phyloP scores from a whole-genome alignment of 345 rosid species.

The Salix udensis region DNA sequence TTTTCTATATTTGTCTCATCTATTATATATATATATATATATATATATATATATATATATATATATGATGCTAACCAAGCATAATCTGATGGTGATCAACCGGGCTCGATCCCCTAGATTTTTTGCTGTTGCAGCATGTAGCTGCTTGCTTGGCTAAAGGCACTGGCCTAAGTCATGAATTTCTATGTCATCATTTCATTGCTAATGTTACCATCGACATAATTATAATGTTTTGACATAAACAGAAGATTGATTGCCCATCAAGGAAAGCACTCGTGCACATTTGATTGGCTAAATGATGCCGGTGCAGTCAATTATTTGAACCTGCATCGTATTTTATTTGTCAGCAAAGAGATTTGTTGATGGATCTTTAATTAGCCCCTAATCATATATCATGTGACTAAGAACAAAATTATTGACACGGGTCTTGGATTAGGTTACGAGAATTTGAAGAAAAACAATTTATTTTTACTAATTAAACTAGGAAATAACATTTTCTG shows the following conservation, averaged over 20 bases:
- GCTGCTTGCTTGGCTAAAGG: background rate
- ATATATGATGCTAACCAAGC: too few species aligned
- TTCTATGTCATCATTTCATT: background rate
- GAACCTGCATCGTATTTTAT: background rate
- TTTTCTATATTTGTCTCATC: too few species aligned
- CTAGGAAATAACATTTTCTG: too few species aligned
- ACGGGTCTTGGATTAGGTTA: too few species aligned
- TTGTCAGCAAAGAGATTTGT: slow-evolving; percentile 11
- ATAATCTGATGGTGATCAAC: too few species aligned
- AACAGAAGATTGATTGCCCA: slow-evolving; percentile 39
- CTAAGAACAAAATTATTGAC: too few species aligned
- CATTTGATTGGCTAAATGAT: slow-evolving; percentile 12
- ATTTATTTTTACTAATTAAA: too few species aligned
- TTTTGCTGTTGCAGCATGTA: too few species aligned
- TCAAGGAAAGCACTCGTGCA: slow-evolving; percentile 30
- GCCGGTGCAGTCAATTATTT: slow-evolving; percentile 14
- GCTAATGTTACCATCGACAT: background rate
- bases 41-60: too few species aligned
- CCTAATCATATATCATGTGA: slow-evolving; percentile 13
- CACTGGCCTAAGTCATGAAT: background rate
- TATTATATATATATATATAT: too few species aligned
- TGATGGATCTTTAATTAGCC: background rate
- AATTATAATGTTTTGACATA: slow-evolving; percentile 20
- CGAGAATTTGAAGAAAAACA: too few species aligned
- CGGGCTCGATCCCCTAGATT: too few species aligned